Evolutionary conservation across 2,329 filamentous ascomycete species (phyloP).

Genomic region (Fusarium sp.): DNA sequence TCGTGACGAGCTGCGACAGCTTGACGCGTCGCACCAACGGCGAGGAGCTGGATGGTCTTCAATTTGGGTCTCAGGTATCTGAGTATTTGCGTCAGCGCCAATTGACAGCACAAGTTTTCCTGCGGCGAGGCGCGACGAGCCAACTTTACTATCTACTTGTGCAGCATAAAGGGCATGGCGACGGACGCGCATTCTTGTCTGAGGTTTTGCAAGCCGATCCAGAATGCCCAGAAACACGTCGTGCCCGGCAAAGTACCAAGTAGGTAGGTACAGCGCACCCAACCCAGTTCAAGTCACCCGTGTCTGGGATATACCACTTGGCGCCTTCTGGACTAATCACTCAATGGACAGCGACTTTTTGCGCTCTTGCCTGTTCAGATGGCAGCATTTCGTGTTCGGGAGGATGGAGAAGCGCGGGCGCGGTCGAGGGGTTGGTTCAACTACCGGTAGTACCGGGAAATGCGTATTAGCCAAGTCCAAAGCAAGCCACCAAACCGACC

Average conservation of each 20-base stretch:
- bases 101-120: neutral
- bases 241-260: neutral
- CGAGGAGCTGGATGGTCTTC: neutral
- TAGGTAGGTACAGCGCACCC: neutral
- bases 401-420: neutral
- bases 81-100: neutral
- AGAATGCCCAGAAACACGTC: neutral
- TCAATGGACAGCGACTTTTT: neutral
- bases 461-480: neutral
- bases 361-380: neutral
- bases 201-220: neutral
- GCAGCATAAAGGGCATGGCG: neutral
- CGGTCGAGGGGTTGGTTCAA: conserved; percentile 3
- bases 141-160: neutral
- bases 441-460: conserved; percentile 17
- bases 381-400: neutral
- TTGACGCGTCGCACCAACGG: neutral
- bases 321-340: neutral
- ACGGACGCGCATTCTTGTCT: neutral
- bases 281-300: no score
- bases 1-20: neutral
- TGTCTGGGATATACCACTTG: neutral
- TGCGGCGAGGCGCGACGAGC: neutral
- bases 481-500: neutral
- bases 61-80: neutral